Base-by-base conservation (phyloP, 1,139 yeast species). In the Saccharomyces uvarum region DNA sequence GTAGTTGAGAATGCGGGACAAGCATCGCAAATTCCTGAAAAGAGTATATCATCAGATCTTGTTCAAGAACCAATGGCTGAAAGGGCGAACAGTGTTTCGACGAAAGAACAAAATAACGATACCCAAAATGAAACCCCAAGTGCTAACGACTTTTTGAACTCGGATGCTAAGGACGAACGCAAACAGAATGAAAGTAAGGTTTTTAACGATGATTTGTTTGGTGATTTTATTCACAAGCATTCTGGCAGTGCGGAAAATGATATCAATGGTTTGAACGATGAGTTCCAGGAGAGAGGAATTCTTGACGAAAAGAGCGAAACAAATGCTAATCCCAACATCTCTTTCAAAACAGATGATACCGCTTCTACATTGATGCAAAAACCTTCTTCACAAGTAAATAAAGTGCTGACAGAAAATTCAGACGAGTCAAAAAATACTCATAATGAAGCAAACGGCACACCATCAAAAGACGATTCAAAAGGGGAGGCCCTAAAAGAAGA, bases 141-240 rank as follows among this genome's bases (percentile, higher is more conserved):
- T 19, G 24, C 6, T 4, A n/a, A 9, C 9, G 44, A 38, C 11
- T 21, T 38, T 8, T 5, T 9, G 11, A 38, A 38, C 44, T 7
- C 21, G 4, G n/a, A 19, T 19, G 24, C 16, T 38, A 9, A 38
- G 4, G 24, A 38, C 5, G 44, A 38, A 38, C 11, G 11, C 24
- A 38, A 16, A 38, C 44, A 38, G 24, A 38, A 26, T 46, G 48
- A 63, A 50, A 62, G 64, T 31, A 59, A 59, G 42, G 52, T 64
- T 1, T 67, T 64, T 51, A 61, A 64, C 41, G 62, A 61, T 38
- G 70, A 67, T 49, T 52, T 66, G 7, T 67, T 59, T 52, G 70
- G 69, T n/a, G 70, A 66, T 44, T 55, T 63, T 32, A 46, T 56
- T 13, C 42, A 50, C 46, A 54, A 49, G 41, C 41, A 8, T 24